Evolutionary conservation across 2,329 filamentous ascomycete species (phyloP), one percentile per base, ranked within the genome.

Genomic region (Nemania sp.): DNA sequence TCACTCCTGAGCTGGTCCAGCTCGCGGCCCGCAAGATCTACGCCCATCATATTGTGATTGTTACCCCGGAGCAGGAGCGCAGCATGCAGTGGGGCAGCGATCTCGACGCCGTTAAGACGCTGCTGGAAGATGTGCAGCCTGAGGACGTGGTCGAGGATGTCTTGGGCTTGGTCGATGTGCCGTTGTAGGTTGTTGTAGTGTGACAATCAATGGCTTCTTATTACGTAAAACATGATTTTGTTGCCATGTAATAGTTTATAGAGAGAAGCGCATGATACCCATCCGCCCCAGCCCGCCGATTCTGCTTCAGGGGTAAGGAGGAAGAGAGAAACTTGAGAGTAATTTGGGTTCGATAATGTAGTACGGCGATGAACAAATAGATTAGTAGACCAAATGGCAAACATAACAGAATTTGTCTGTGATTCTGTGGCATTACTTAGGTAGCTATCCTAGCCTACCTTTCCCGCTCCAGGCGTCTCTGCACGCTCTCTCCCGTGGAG

Each of bases 21-120:
- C 77, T 99, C 40, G 94, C 94, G 5, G 86, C 88, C 2, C 84
- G 84, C 56, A 97, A 97, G 74, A 82, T 96, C 20, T 99, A 96
- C 67, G 79, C 88, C 15, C 94, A 99, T 73, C 86, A 91, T 7
- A 84, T 99, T 26, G 72, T 82, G 12, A 80, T 97, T 50, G 83
- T 88, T 12, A 28, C 54, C 12, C 80, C 90, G 1, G 80, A 84
- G 57, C 83, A 85, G 52, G 94, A 97, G 74, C 80, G 91, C 42
- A 97, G 91, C 69, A 81, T 96, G 76, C 90, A 96, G 70, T 99
- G 95, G 85, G 94, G 94, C 0, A 97, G 93, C 70, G 85, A 88
- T 48, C 62, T 88, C 0, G 78, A 80, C 24, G 88, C 89, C 3
- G 83, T 97, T 1, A 78, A 81, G 59, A 77, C 80, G 14, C 62